Conservation (phyloP, 768 basidiomycete genomes). For the Russula sp. region DNA sequence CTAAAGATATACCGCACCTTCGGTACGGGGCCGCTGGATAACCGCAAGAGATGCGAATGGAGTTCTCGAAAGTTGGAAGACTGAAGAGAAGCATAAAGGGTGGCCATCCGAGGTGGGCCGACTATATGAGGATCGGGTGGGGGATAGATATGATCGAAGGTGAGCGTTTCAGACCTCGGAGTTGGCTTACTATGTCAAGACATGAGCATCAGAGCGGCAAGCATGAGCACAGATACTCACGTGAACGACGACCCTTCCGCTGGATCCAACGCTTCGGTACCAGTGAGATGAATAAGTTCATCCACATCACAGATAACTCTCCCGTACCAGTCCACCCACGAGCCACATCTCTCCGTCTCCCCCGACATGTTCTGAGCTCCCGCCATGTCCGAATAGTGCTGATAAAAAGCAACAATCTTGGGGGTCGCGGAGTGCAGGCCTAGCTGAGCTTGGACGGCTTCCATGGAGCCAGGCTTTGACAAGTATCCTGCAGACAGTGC, state of each 20-base stretch:
- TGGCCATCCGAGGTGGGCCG: constrained; percentile 57
- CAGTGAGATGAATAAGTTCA: constrained; percentile 52
- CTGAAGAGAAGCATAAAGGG: constrained; percentile 70
- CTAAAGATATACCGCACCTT: constrained; percentile 74
- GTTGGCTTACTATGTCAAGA: constrained; percentile 33
- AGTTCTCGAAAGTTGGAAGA: constrained; percentile 69
- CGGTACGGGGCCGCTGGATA: constrained; percentile 46
- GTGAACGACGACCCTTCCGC: constrained; percentile 32
- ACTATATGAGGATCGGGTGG: constrained; percentile 45
- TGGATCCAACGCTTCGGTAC: constrained; percentile 49
- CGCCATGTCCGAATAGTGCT: constrained; percentile 53
- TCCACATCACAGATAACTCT: constrained; percentile 65
- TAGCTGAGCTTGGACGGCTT: constrained; percentile 66
- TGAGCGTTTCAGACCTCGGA: constrained; percentile 50
- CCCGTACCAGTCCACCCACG: constrained; percentile 88
- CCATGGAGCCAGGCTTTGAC: constrained; percentile 47
- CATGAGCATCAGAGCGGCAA: constrained; percentile 9
- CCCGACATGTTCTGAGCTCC: constrained; percentile 33
- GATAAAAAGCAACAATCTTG: constrained; percentile 79
- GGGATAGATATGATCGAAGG: constrained; percentile 77
- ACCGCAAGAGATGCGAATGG: constrained; percentile 58
- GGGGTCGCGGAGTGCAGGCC: constrained; percentile 77
- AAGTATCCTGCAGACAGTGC: constrained; percentile 49
- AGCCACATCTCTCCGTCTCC: constrained; percentile 47
- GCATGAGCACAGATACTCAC: constrained; percentile 33